Conservation (phyloP, 2,329 filamentous ascomycete species). For the Tolypocladium album region DNA sequence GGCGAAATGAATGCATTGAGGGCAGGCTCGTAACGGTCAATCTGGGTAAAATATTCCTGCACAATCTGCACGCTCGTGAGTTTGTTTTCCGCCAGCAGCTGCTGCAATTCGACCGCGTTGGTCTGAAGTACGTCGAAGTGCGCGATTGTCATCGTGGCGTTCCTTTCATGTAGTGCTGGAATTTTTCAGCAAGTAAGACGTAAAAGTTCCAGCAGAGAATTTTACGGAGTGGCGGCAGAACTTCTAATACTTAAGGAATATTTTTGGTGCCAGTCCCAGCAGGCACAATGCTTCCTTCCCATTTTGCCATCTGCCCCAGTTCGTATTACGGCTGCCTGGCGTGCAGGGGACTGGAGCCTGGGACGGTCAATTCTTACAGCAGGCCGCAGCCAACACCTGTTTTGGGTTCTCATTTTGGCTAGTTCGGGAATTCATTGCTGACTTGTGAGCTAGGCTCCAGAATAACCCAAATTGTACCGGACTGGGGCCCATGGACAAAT, state of each 20-base stretch:
- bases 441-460: too few species aligned
- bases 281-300: too few species aligned
- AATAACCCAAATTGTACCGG: too few species aligned
- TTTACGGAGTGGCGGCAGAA: background rate
- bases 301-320: too few species aligned
- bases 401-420: too few species aligned
- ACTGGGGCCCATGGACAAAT: too few species aligned
- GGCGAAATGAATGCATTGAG: conserved; percentile 6
- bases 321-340: background rate
- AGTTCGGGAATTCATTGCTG: too few species aligned
- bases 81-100: background rate
- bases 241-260: background rate
- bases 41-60: conserved; percentile 4
- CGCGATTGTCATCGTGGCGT: background rate
- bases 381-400: background rate
- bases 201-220: background rate
- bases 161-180: background rate
- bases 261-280: too few species aligned
- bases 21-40: conserved; percentile 4
- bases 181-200: background rate
- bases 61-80: conserved; percentile 3
- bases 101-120: background rate
- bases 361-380: background rate
- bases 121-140: background rate
- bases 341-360: background rate